Evolutionary conservation across 164 flowering plant genomes (phyloP).

Genomic region (Vitis labrusca): DNA sequence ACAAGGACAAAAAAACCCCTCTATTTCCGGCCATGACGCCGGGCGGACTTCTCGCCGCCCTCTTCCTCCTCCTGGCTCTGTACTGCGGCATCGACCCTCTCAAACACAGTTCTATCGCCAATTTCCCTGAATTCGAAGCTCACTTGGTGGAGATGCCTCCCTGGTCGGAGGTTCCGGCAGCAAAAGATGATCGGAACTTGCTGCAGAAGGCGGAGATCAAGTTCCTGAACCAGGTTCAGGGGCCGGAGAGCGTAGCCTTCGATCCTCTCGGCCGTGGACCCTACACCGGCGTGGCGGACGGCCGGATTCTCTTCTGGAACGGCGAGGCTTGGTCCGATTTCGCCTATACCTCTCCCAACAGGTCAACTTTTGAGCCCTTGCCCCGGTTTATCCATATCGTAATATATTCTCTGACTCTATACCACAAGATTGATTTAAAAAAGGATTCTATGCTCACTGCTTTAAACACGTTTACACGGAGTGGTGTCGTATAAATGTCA

Average conservation of each 20-base stretch:
- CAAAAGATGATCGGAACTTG: conserved; percentile 43
- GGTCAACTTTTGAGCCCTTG: conserved; percentile 31
- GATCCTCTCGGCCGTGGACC: conserved; percentile 90
- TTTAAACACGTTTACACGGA: too few relatives aligned
- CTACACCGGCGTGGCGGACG: conserved; percentile 93
- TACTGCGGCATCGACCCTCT: conserved; percentile 80
- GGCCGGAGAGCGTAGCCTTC: conserved; percentile 88
- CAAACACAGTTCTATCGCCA: conserved; percentile 57
- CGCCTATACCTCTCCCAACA: conserved; percentile 59
- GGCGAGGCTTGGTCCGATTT: conserved; percentile 60
- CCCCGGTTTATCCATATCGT: too few relatives aligned
- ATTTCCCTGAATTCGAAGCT: conserved; percentile 66
- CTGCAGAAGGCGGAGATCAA: conserved; percentile 70
- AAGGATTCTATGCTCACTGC: too few relatives aligned
- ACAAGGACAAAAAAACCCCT: too few relatives aligned
- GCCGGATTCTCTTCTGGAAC: conserved; percentile 67
- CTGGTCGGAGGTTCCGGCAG: conserved; percentile 51
- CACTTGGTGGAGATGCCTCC: conserved; percentile 45
- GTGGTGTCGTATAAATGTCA: too few relatives aligned
- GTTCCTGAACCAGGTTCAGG: conserved; percentile 73
- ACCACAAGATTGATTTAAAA: too few relatives aligned
- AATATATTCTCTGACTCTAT: too few relatives aligned
- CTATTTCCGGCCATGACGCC: conserved; percentile 24
- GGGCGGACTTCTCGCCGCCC: conserved; percentile 23
- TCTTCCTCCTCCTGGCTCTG: conserved; percentile 50